A percentile compares a stretch with the other conserved stretches of the same genome.
Evolutionary conservation across 345 rosid genomes (phyloP).

Genomic region (Physaria fendleri): DNA sequence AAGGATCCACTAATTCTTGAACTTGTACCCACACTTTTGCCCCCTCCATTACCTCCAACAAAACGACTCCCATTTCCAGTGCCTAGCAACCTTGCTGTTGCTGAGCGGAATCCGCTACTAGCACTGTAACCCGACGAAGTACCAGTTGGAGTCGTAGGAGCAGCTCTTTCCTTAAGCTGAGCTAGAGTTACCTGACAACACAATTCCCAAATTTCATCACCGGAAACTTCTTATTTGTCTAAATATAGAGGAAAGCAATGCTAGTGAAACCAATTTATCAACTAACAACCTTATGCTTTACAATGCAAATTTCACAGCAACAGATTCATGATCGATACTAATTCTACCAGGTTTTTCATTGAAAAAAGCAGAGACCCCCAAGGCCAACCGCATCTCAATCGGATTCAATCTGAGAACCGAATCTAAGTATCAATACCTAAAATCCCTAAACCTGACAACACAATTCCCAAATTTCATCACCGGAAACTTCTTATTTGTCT

Average conservation of each 20-base stretch:
- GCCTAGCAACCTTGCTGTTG: constrained; percentile 84
- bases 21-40: constrained; percentile 56
- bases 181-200: constrained; percentile 75
- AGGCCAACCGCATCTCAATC: neutral
- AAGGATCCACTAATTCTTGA: constrained; percentile 82
- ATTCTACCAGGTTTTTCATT: neutral
- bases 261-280: constrained; percentile 10
- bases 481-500: too few species aligned
- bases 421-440: neutral
- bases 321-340: neutral
- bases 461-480: neutral
- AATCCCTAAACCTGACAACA: constrained; percentile 1
- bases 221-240: too few species aligned
- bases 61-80: constrained; percentile 87
- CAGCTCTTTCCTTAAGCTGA: constrained; percentile 85
- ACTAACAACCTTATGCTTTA: neutral
- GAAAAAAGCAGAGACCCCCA: neutral
- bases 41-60: constrained; percentile 94
- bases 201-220: neutral
- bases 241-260: constrained; percentile 6
- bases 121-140: constrained; percentile 69
- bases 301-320: neutral
- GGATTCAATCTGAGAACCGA: neutral
- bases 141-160: constrained; percentile 76
- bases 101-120: constrained; percentile 81